Conservation (phyloP, 306 rosid species). For the Pterocarpus macrocarpus region DNA sequence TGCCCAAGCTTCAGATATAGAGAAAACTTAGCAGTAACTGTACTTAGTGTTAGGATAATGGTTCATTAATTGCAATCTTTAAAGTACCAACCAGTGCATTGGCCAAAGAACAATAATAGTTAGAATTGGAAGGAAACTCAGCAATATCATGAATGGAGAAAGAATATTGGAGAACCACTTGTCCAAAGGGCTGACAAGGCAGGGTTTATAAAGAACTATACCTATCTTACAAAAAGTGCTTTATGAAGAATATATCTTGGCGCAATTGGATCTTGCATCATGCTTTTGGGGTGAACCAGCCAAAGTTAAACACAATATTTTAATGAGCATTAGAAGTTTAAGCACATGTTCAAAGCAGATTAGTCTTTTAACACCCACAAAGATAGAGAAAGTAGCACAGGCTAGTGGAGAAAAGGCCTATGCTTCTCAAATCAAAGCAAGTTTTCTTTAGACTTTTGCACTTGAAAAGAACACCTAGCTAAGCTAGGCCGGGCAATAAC, state of each 20-base stretch:
- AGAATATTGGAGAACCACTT: slow-evolving; percentile 51
- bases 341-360: slow-evolving; percentile 65
- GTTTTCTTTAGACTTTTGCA: slow-evolving; percentile 10
- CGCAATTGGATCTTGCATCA: slow-evolving; percentile 51
- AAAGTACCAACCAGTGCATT: slow-evolving; percentile 41
- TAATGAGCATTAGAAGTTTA: slow-evolving; percentile 47
- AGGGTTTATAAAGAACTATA: slow-evolving; percentile 40
- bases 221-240: slow-evolving; percentile 55
- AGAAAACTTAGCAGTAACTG: slow-evolving; percentile 17
- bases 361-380: slow-evolving; percentile 53
- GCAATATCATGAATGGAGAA: slow-evolving; percentile 40
- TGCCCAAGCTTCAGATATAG: slow-evolving; percentile 24
- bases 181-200: slow-evolving; percentile 56
- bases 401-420: slow-evolving; percentile 38
- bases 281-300: slow-evolving; percentile 51
- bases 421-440: slow-evolving; percentile 50
- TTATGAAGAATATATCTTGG: slow-evolving; percentile 53
- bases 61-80: slow-evolving; percentile 30
- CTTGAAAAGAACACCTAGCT: background rate
- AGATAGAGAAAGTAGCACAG: slow-evolving; percentile 43
- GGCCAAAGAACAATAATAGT: slow-evolving; percentile 37
- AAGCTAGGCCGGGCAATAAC: slow-evolving; percentile 15
- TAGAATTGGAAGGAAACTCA: slow-evolving; percentile 18
- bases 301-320: slow-evolving; percentile 46
- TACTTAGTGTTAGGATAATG: slow-evolving; percentile 23